A percentile compares a stretch with the other conserved stretches of the same genome.
These are phyloP conservation scores for Cajanus cajan DNA, from an alignment of 306 rosid genomes.

Conservation along the genomic window DNA sequence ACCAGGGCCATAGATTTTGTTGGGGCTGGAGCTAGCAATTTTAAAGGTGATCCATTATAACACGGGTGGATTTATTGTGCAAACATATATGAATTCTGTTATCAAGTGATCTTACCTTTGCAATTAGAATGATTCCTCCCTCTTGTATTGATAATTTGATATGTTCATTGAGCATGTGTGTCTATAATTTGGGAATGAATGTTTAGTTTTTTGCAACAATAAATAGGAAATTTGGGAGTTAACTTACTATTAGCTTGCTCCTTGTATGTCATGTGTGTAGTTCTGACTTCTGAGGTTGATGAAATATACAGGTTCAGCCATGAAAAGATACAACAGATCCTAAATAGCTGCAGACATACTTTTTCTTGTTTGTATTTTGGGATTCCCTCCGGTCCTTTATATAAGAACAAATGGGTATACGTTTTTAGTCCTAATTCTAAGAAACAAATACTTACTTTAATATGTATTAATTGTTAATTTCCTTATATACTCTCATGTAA, in stretches of 20 bases:
- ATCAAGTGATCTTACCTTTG: constrained; percentile 18
- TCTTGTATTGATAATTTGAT: background rate
- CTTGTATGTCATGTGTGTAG: background rate
- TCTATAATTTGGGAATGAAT: background rate
- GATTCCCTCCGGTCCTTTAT: too few species aligned
- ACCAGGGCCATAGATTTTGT: constrained; percentile 91
- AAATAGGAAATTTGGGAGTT: background rate
- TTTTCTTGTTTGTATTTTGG: constrained; percentile 16
- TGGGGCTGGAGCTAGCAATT: constrained; percentile 86
- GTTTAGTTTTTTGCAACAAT: background rate
- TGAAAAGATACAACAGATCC: background rate
- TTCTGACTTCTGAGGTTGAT: too few species aligned
- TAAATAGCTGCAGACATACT: background rate
- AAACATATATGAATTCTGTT: constrained; percentile 1
- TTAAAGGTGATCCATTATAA: constrained; percentile 53
- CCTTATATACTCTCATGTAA: too few species aligned
- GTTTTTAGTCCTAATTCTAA: too few species aligned
- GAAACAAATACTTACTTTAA: too few species aligned
- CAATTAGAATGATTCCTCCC: background rate
- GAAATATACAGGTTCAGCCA: background rate
- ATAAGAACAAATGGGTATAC: too few species aligned
- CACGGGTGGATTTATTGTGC: constrained; percentile 12
- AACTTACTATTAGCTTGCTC: background rate
- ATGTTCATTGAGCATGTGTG: background rate
- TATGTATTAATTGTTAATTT: too few species aligned